Evolutionary conservation across 2,329 filamentous ascomycete genomes (phyloP), one percentile per base, ranked within the genome.

Genomic region (Talaromyces sp.): DNA sequence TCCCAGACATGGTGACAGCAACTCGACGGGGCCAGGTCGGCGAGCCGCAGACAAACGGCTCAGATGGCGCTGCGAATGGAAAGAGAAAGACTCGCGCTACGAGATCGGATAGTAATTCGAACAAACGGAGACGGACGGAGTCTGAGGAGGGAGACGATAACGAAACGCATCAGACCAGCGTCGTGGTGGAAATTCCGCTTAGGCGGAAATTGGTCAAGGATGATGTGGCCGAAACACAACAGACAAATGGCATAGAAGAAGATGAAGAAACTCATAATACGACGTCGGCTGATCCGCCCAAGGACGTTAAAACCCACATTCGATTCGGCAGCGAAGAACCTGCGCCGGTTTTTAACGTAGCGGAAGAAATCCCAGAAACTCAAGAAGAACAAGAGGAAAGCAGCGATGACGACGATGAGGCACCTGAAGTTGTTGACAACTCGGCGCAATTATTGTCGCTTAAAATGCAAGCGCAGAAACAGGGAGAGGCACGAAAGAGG

Each of bases 281-380:
- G 28, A 42, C 47, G 27, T 17, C 27, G 25, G 33, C 28, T 4
- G 27, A 28, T 30, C 51, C 55, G 2, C 25, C 55, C n/a, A 49
- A 58, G 44, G 25, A 61, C 19, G 4, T 33, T 11, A 22, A 30
- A 27, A 64, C 52, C 17, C 75, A 77, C 59, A 68, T 78, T 44
- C 72, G 76, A 57, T 79, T 79, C 59, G 76, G 67, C 36, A 78
- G 75, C 61, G 76, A 78, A 63, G 77, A 79, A 25, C 74, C 75
- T 28, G 67, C 68, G 27, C 69, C 67, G 1, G 62, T 67, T 25
- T 61, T 66, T 47, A 62, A 62, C 52, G 61, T 63, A 47, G 57
- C 55, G 2, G 68, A 72, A 54, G 63, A 68, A 42, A 61, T 63
- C 3, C 60, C 64, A 25, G 63, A 71, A 55, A 63, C 63, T 32